Evolutionary conservation across 352 stramenopile genomes (phyloP), one percentile per base, ranked within the genome.

Genomic region (Phytophthora pluvialis): DNA sequence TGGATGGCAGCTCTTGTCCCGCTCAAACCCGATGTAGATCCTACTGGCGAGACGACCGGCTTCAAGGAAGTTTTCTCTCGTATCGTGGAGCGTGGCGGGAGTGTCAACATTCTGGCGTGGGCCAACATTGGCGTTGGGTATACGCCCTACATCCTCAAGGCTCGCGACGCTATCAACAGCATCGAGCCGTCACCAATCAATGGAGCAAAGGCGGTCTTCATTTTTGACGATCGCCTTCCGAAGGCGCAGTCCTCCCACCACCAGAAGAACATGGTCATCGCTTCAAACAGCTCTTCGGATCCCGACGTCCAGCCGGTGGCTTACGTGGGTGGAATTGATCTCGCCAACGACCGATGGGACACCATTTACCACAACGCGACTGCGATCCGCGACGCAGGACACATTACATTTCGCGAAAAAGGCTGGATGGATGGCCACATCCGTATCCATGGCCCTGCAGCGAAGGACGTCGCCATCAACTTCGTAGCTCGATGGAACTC

Each of bases 401-500:
- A 67, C 28, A 74, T 87, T 55, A 65, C 73, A 7, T 69, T 67
- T 45, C n/a, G 50, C 21, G 77, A 76, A 47, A 72, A 85, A 21
- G 78, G 81, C 5, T 90, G 80, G 79, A 44, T 89, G n/a, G 81
- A 90, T 32, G 72, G 66, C 1, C 70, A 81, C 35, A 39, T 83
- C 38, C 68, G 77, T 0, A 67, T 90, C 7, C 45, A 76, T 0
- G 73, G 81, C 0, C 75, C 69, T 0, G 81, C 78, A 3, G 67
- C 75, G 5, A 56, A 64, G 7, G 77, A 90, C 36, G 75, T 90
- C 0, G 77, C 67, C 1, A 57, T 29, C 11, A 88, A 87, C 60
- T 90, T 90, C 44, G 25, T 82, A 10, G 58, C 33, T 7, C 76
- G 78, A n/a, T 87, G 75, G 78, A 86, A 88, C 60, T 74, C 69